These are phyloP conservation scores for Groenewaldozyma salmanticensis DNA, from an alignment of 805 yeast genomes.

Conservation along the genomic window DNA sequence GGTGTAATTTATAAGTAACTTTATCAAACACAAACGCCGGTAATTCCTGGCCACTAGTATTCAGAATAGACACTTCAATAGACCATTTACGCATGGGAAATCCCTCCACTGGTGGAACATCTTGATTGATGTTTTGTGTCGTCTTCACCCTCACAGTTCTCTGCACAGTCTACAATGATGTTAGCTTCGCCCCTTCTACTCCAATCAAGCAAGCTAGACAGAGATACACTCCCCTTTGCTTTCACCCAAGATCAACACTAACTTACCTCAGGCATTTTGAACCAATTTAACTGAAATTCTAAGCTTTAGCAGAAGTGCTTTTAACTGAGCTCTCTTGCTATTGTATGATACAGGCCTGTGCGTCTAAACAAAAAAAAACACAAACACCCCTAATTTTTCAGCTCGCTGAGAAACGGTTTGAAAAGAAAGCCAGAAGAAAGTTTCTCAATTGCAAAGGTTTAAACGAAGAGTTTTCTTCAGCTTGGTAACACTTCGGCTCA, in stretches of 20 bases:
- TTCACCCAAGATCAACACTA: neutral
- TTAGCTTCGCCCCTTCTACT: neutral
- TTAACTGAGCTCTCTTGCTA: too few relatives aligned
- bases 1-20: slow-evolving; percentile 89
- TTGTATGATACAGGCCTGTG: too few relatives aligned
- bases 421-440: too few relatives aligned
- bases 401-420: too few relatives aligned
- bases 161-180: slow-evolving; percentile 49
- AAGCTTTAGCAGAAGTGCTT: too few relatives aligned
- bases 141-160: slow-evolving; percentile 86
- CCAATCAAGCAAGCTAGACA: neutral
- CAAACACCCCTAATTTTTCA: too few relatives aligned
- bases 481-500: too few relatives aligned
- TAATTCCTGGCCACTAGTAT: slow-evolving; percentile 68
- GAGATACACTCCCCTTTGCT: slow-evolving; percentile 1
- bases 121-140: slow-evolving; percentile 70
- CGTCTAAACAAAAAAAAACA: too few relatives aligned
- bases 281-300: neutral
- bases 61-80: slow-evolving; percentile 63
- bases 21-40: slow-evolving; percentile 86
- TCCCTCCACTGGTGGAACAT: slow-evolving; percentile 75
- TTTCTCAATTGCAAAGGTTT: too few relatives aligned
- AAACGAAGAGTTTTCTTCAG: too few relatives aligned
- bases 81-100: slow-evolving; percentile 95
- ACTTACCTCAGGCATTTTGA: slow-evolving; percentile 10